Conservation (phyloP, 768 basidiomycete species). For the Podaxis sp. region DNA sequence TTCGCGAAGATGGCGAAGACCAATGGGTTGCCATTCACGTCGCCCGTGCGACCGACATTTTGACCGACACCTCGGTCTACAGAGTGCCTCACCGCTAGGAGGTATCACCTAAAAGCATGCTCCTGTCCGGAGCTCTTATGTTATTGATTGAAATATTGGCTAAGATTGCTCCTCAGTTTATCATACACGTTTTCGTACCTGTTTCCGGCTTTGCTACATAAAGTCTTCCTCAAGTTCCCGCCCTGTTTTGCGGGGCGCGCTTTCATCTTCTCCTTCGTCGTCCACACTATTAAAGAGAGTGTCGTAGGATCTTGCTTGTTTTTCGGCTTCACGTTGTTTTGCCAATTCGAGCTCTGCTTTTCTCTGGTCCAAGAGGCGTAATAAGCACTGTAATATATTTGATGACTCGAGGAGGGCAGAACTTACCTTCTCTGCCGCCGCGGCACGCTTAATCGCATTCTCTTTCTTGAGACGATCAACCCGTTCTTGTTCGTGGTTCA, state of each 20-base stretch:
- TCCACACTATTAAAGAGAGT: constrained; percentile 53
- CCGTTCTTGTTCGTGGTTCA: constrained; percentile 90
- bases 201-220: constrained; percentile 51
- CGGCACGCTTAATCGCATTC: constrained; percentile 58
- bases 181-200: constrained; percentile 4
- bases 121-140: background rate
- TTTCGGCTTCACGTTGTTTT: constrained; percentile 78
- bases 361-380: constrained; percentile 45
- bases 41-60: constrained; percentile 23
- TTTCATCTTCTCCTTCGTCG: constrained; percentile 52
- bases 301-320: constrained; percentile 87
- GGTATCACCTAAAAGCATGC: background rate
- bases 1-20: constrained; percentile 21
- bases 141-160: background rate
- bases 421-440: constrained; percentile 66
- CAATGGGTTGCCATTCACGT: constrained; percentile 22
- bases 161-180: background rate
- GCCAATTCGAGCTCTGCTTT: constrained; percentile 78
- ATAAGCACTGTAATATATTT: background rate
- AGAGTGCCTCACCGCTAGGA: background rate
- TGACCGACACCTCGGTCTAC: constrained; percentile 8
- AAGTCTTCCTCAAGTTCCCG: constrained; percentile 87
- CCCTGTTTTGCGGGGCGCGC: constrained; percentile 52
- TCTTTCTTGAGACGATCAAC: constrained; percentile 82
- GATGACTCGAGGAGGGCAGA: background rate